Evolutionary conservation across 306 rosid species (phyloP).

Genomic region (Acacia confusa): DNA sequence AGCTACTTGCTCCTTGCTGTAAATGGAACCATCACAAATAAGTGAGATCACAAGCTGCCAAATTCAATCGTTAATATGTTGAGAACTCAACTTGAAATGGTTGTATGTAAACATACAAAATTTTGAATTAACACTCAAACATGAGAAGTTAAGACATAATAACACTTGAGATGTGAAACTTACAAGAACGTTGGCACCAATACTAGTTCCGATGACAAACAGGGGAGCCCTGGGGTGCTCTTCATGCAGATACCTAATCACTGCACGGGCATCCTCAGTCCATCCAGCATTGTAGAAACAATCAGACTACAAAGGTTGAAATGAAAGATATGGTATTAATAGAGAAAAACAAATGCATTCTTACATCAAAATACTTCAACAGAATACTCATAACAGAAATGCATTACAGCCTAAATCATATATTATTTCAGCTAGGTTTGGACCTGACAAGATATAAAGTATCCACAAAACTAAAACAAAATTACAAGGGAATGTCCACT

Average conservation of each 20-base stretch:
- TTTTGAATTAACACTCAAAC: slow-evolving; percentile 9
- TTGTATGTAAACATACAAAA: slow-evolving; percentile 10
- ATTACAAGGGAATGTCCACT: not conserved
- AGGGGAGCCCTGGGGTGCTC: slow-evolving; percentile 71
- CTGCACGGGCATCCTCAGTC: slow-evolving; percentile 87
- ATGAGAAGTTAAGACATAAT: slow-evolving; percentile 17
- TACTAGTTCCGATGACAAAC: slow-evolving; percentile 84
- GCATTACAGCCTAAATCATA: not conserved
- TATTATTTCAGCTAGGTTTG: not conserved
- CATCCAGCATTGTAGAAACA: slow-evolving; percentile 98
- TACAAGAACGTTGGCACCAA: slow-evolving; percentile 95
- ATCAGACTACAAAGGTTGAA: slow-evolving; percentile 73
- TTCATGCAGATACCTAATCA: slow-evolving; percentile 66
- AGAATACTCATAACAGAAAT: not conserved
- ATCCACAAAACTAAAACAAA: not conserved
- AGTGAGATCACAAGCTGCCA: not conserved
- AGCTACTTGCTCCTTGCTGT: not conserved
- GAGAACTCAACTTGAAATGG: not conserved
- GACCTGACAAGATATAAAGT: not conserved
- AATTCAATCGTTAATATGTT: not conserved
- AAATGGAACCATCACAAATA: not conserved
- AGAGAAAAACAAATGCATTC: slow-evolving; percentile 21
- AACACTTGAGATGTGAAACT: slow-evolving; percentile 27
- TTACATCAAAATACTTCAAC: slow-evolving; percentile 18
- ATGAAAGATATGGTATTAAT: slow-evolving; percentile 29